A percentile compares a stretch with the other conserved stretches of the same genome.
phyloP scores from a whole-genome alignment of 306 rosid species.

The Corylus americana region DNA sequence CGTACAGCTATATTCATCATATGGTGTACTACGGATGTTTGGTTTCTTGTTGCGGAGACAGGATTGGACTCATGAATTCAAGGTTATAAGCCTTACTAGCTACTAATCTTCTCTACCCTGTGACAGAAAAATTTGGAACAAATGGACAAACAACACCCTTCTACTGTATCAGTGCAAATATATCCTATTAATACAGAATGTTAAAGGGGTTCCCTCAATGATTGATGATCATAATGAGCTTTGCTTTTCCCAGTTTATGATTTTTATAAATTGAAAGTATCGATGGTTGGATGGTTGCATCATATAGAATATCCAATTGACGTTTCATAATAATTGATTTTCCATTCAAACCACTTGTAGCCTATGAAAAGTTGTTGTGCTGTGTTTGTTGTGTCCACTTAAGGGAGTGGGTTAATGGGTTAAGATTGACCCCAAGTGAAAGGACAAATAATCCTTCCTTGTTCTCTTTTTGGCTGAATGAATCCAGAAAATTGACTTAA shows the following conservation, averaged over 20 bases:
- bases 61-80: too few species aligned
- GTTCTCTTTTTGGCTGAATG: not conserved
- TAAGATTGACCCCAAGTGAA: not conserved
- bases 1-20: not conserved
- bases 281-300: not conserved
- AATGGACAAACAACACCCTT: too few species aligned
- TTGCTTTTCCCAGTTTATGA: too few species aligned
- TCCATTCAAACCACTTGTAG: not conserved
- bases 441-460: not conserved
- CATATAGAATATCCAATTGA: not conserved
- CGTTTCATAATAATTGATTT: not conserved
- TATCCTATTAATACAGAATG: too few species aligned
- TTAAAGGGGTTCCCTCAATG: too few species aligned
- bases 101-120: too few species aligned
- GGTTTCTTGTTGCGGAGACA: not conserved
- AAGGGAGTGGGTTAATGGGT: not conserved
- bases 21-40: not conserved
- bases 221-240: too few species aligned
- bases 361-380: not conserved
- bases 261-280: not conserved
- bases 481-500: not conserved
- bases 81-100: too few species aligned
- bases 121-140: too few species aligned
- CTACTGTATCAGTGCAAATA: too few species aligned
- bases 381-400: not conserved